Evolutionary conservation across 495 filamentous ascomycete genomes (phyloP).

Genomic region (Penicillium arizonense): DNA sequence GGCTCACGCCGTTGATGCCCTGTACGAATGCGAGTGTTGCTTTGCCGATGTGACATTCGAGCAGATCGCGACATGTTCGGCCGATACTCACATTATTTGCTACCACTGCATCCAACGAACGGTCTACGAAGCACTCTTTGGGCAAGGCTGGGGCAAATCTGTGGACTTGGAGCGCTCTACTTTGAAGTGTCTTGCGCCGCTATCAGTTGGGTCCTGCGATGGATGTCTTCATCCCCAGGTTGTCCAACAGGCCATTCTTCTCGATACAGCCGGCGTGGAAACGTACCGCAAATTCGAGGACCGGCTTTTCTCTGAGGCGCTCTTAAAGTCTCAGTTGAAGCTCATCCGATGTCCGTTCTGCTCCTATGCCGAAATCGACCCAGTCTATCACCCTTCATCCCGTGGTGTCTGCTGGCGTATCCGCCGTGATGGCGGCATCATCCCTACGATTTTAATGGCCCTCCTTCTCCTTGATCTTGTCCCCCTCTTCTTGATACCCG

Average conservation of each 20-base stretch:
- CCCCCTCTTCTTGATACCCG: slow-evolving; percentile 50
- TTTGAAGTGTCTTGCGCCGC: slow-evolving; percentile 77
- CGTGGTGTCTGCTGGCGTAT: slow-evolving; percentile 43
- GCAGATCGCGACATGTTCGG: slow-evolving; percentile 72
- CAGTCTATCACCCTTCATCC: slow-evolving; percentile 61
- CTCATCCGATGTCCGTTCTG: slow-evolving; percentile 89
- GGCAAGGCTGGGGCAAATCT: slow-evolving; percentile 84
- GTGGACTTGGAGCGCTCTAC: slow-evolving; percentile 68
- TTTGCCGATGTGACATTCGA: slow-evolving; percentile 77
- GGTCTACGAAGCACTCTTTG: slow-evolving; percentile 82
- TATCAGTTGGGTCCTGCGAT: slow-evolving; percentile 60
- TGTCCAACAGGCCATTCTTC: slow-evolving; percentile 67
- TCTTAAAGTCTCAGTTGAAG: slow-evolving; percentile 69
- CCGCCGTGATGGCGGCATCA: slow-evolving; percentile 46
- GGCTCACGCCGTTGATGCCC: slow-evolving; percentile 64
- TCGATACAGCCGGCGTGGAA: slow-evolving; percentile 65
- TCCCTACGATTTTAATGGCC: slow-evolving; percentile 33
- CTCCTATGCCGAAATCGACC: slow-evolving; percentile 83
- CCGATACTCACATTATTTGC: slow-evolving; percentile 78
- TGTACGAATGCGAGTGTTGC: slow-evolving; percentile 92
- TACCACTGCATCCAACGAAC: slow-evolving; percentile 78
- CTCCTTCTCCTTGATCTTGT: slow-evolving; percentile 47
- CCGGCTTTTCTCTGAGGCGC: slow-evolving; percentile 66
- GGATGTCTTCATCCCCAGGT: slow-evolving; percentile 67
- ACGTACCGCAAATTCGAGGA: slow-evolving; percentile 71